Evolutionary conservation across 73 alveolate species (phyloP).

Genomic region (Tetrahymena thermophila): DNA sequence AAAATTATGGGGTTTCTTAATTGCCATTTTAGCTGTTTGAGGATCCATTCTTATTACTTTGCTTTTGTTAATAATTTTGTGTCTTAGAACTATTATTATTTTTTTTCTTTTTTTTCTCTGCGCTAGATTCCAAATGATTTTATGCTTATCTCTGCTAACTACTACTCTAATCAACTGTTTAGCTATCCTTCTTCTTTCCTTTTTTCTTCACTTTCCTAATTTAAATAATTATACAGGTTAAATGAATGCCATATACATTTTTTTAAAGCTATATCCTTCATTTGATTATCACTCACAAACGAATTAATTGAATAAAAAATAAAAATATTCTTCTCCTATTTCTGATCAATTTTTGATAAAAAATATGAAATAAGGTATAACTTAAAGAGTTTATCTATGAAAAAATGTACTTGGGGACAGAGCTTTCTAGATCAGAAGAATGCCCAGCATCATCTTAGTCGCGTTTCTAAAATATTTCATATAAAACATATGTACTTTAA

Average conservation of each 20-base stretch:
- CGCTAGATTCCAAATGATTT: neutral
- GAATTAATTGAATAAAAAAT: neutral
- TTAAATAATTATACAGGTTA: too few relatives aligned
- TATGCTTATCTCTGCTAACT: neutral
- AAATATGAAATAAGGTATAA: neutral
- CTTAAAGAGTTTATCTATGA: neutral
- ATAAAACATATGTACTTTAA: neutral
- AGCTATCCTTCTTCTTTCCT: neutral
- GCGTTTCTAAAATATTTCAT: neutral
- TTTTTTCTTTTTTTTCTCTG: neutral
- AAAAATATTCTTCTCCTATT: neutral
- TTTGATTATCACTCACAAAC: neutral
- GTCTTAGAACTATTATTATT: neutral
- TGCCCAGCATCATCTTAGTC: slow-evolving; percentile 2
- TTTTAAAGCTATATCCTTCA: neutral
- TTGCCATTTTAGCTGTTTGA: neutral
- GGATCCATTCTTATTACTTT: neutral
- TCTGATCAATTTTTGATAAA: neutral
- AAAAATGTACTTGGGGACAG: neutral
- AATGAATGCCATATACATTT: neutral
- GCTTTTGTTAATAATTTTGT: neutral
- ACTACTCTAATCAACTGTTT: neutral
- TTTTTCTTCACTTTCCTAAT: neutral
- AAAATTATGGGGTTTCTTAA: neutral
- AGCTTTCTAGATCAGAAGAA: neutral